Base-by-base conservation (phyloP, 73 alveolate species). In the Blepharisma japonicum region DNA sequence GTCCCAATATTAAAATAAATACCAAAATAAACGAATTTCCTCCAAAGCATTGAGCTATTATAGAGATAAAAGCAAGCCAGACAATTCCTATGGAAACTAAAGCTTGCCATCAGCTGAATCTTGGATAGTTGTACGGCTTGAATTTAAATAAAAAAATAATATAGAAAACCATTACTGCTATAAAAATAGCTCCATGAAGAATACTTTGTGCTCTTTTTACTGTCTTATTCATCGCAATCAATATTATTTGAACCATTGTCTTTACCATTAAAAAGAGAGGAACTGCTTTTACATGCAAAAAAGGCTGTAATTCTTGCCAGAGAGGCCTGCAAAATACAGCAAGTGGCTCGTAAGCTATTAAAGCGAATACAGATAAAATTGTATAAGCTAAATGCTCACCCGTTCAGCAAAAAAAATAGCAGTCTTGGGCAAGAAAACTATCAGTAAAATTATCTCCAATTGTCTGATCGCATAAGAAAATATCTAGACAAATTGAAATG, bases 281-380 rank as follows among this genome's bases (percentile, higher is more conserved):
- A 72, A 7, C 32, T 11, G 46, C 46, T 25, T 45, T 45, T 0
- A 70, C 20, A 45, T 70, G 11, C 21, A 70, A 45, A 14, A 1
- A 72, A 38, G 80, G 20, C 20, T 25, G 23, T 2, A 54, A 4
- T 70, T 70, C 55, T 25, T 70, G 66, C 80, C 80, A 70, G 32
- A 70, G 45, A 70, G 80, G 80, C 4, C 80, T 39, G 11, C n/a
- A 14, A 25, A 70, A 70, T 39, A 70, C 80, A 2, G 80, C 80
- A 45, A 45, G 32, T 2, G 80, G 80, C 25, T 70, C 68, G 5
- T 38, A 70, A n/a, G 20, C 32, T 9, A 47, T 47, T 14, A 70
- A 3, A 9, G 80, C 80, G 2, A 70, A 25, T 9, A n/a, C 25
- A 9, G 68, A 70, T 3, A 70, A 8, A 14, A 47, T 47, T 45